Evolutionary conservation across 805 yeast species (phyloP), one percentile per base, ranked within the genome.

Genomic region (Barnettozyma siamensis): DNA sequence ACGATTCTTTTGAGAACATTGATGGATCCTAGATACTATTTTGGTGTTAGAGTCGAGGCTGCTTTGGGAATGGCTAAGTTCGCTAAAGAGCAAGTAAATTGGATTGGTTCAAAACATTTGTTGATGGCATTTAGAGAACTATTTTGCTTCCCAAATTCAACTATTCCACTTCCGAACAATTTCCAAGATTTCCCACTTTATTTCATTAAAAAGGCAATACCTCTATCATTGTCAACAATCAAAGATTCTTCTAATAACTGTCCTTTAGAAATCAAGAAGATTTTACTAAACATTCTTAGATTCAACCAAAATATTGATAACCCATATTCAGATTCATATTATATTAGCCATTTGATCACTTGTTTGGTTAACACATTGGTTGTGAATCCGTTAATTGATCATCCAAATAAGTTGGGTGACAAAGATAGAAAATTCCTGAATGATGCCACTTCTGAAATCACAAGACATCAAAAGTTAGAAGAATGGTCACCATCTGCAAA

Each of bases 31-130:
- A 67, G 96, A 31, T 93, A 93, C 57, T 91, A 78, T 56, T 88
- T 86, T 60, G 97, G 97, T 3, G 78, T 93, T 1, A 69, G 99
- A 43, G 72, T 79, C 15, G 94, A 87, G 42, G 97, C 99, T 1
- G 94, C 95, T 1, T 60, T 65, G 35, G 93, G 93, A 0, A 66
- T 93, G 33, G 82, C 89, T 0, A 70, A 63, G n/a, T 69, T 78
- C 39, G 82, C 95, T 0, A 75, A 66, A 19, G 74, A 73, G 28
- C 76, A 74, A 11, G 69, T 76, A 31, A 71, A 72, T n/a, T 85
- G 74, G 58, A 66, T 83, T 23, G 98, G 98, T 0, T 69, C 83
- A 51, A 69, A 68, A 32, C 91, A 86, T 56, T 66, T 93, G 39
- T 61, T 87, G 31, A 76, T 73, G 53, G 84, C 88, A 0, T 88